These are phyloP conservation scores for Coemansia sp. DNA, from an alignment of 192 early-diverging fungal genomes.

Conservation along the genomic window DNA sequence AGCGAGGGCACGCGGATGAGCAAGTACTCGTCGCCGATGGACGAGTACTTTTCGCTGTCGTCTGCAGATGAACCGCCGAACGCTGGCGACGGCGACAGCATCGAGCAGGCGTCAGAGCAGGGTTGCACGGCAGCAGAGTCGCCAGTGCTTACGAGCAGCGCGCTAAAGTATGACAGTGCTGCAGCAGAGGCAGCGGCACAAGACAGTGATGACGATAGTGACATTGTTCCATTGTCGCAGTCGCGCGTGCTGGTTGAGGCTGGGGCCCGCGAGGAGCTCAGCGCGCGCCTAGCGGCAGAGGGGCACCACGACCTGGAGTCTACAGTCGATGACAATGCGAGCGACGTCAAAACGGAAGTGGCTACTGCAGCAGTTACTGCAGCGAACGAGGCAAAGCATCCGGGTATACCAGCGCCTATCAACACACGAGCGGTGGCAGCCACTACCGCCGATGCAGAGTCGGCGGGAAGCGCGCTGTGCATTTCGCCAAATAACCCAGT, in stretches of 20 bases:
- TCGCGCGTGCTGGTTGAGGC: constrained; percentile 29
- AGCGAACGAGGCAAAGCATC: not conserved
- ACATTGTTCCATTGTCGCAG: constrained; percentile 43
- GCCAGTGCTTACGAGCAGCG: constrained; percentile 14
- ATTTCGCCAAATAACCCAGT: constrained; percentile 33
- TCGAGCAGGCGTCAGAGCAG: not conserved
- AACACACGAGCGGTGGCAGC: not conserved
- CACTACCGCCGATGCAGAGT: not conserved
- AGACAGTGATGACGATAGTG: constrained; percentile 40
- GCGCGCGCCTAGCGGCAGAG: constrained; percentile 4
- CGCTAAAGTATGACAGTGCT: constrained; percentile 31
- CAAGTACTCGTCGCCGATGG: constrained; percentile 43
- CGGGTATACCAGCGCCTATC: constrained; percentile 4
- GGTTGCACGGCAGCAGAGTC: constrained; percentile 16
- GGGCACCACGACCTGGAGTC: not conserved
- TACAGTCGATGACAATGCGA: not conserved
- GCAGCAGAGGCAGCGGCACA: constrained; percentile 4
- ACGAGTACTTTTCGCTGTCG: constrained; percentile 38
- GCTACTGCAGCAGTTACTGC: not conserved
- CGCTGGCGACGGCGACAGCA: constrained; percentile 5
- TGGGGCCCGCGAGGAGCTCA: constrained; percentile 6
- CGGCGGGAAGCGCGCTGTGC: constrained; percentile 8
- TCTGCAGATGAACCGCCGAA: constrained; percentile 16
- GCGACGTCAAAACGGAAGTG: not conserved
- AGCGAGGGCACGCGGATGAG: not conserved